Percentiles rank a stretch among this genome's conserved stretches.
Conservation (phyloP, 257 asterid genomes). For the Ehretia macrophylla region DNA sequence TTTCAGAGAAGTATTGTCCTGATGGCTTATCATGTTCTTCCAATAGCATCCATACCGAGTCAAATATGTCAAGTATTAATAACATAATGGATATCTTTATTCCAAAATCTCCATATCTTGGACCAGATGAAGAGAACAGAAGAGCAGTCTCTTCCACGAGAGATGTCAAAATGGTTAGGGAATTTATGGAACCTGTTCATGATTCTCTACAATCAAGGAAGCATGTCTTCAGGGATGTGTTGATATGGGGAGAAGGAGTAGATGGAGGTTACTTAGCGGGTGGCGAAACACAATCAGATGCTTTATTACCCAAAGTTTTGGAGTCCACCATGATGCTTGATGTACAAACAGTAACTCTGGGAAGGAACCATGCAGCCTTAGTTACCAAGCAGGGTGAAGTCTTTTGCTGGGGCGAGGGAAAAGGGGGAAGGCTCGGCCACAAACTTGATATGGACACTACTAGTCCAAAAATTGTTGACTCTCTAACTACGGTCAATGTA, state of each 20-base stretch:
- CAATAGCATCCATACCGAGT: slow-evolving; percentile 34
- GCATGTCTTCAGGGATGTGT: slow-evolving; percentile 35
- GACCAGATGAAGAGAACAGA: slow-evolving; percentile 19
- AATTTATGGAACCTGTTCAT: slow-evolving; percentile 10
- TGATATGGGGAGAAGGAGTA: slow-evolving; percentile 49
- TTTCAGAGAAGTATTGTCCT: slow-evolving; percentile 35
- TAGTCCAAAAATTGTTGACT: slow-evolving; percentile 30
- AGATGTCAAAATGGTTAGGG: slow-evolving; percentile 14
- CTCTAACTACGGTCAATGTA: slow-evolving; percentile 24
- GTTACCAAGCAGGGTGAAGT: slow-evolving; percentile 47
- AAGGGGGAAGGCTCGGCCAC: slow-evolving; percentile 43
- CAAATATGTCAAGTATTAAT: slow-evolving; percentile 23
- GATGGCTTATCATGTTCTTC: slow-evolving; percentile 47
- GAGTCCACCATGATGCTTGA: slow-evolving; percentile 45
- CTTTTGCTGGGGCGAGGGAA: slow-evolving; percentile 50
- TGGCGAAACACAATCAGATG: slow-evolving; percentile 33
- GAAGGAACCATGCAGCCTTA: slow-evolving; percentile 37
- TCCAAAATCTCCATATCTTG: slow-evolving; percentile 26
- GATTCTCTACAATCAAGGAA: slow-evolving; percentile 11
- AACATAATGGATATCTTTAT: slow-evolving; percentile 19
- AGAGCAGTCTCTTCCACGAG: slow-evolving; percentile 11
- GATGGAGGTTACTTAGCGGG: slow-evolving; percentile 31
- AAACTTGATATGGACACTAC: slow-evolving; percentile 31
- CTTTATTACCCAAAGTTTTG: slow-evolving; percentile 36
- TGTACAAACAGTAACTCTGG: slow-evolving; percentile 31